phyloP scores from a whole-genome alignment of 495 filamentous ascomycete species.

The Neurospora sp. region DNA sequence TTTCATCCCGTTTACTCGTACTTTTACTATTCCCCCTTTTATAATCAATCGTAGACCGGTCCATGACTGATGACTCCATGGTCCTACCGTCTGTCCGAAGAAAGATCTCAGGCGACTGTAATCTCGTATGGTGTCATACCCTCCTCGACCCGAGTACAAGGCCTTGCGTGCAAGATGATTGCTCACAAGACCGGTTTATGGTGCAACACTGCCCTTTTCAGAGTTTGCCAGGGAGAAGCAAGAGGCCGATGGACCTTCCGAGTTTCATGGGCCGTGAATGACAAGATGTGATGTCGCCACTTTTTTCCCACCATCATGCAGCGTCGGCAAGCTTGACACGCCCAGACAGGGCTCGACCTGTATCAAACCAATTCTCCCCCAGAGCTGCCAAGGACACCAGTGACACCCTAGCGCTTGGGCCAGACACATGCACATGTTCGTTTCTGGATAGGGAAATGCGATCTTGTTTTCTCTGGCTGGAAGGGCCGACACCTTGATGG shows the following conservation, averaged over 20 bases:
- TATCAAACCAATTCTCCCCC: neutral
- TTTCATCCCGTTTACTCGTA: neutral
- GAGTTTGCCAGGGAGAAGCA: neutral
- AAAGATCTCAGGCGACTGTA: conserved; percentile 6
- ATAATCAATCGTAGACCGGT: neutral
- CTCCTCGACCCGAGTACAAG: neutral
- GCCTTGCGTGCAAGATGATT: neutral
- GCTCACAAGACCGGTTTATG: neutral
- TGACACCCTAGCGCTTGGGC: neutral
- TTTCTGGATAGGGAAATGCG: neutral
- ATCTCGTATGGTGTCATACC: conserved; percentile 10
- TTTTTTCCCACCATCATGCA: neutral
- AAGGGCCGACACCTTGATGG: neutral
- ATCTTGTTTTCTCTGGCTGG: neutral
- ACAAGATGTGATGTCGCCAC: neutral
- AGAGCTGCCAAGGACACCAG: neutral
- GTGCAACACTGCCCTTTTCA: neutral
- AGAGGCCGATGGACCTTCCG: neutral
- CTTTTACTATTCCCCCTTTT: neutral
- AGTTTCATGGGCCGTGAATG: neutral
- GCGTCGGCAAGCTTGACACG: neutral
- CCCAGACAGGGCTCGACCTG: neutral
- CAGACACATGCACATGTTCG: neutral
- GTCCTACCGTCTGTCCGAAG: neutral
- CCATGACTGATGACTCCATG: neutral